Evolutionary conservation across 371 early-diverging fungal species (phyloP).

Genomic region (Blakeslea trispora): DNA sequence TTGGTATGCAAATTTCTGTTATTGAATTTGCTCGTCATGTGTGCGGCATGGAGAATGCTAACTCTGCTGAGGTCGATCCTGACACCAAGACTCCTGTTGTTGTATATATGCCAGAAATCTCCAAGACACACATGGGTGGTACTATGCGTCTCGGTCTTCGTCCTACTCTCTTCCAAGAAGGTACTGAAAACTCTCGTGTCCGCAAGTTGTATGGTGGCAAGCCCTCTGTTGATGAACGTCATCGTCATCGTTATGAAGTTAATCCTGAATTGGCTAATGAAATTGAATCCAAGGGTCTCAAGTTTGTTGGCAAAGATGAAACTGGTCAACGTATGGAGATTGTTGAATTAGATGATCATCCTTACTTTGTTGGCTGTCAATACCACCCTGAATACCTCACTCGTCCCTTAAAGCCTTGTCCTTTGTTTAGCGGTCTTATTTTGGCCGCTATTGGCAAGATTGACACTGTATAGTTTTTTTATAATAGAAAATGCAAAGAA

Average conservation of each 20-base stretch:
- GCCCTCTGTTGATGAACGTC: constrained; percentile 84
- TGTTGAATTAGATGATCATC: constrained; percentile 90
- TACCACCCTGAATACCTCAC: constrained; percentile 99
- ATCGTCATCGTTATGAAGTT: constrained; percentile 99
- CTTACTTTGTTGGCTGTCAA: constrained; percentile 97
- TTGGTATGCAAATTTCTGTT: constrained; percentile 98
- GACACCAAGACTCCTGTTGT: constrained; percentile 77
- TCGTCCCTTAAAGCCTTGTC: constrained; percentile 90
- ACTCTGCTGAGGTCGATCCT: constrained; percentile 86
- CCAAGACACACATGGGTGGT: constrained; percentile 91
- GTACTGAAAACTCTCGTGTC: constrained; percentile 56
- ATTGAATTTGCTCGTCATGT: constrained; percentile 98
- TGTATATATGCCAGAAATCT: constrained; percentile 97
- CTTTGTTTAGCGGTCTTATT: constrained; percentile 93
- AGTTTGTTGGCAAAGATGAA: constrained; percentile 93
- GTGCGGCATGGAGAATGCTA: constrained; percentile 78
- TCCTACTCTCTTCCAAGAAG: constrained; percentile 79
- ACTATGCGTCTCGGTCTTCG: constrained; percentile 96
- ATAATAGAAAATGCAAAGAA: no score
- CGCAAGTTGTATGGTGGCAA: constrained; percentile 75
- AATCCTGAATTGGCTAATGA: constrained; percentile 81
- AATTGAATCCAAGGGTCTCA: constrained; percentile 87
- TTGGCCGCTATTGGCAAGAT: constrained; percentile 71
- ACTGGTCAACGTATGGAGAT: constrained; percentile 97
- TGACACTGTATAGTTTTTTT: constrained; percentile 27